These are phyloP conservation scores for Acanthamoeba triangularis DNA, from an alignment of 208 protist genomes.

Conservation along the genomic window DNA sequence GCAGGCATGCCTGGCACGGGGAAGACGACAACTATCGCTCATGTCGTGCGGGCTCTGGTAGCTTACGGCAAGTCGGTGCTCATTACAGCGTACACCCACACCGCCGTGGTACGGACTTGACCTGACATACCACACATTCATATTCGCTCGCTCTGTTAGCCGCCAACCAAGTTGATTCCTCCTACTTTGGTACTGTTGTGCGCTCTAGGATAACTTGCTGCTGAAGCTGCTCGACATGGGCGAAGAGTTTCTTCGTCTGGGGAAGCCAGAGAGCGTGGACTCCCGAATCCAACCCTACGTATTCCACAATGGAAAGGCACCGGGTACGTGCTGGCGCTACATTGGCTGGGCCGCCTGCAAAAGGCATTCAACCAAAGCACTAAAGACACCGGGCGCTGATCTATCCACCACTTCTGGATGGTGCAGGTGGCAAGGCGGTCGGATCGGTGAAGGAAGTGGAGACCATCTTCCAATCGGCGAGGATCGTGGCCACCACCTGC, in stretches of 20 bases:
- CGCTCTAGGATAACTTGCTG: constrained; percentile 85
- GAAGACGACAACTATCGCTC: constrained; percentile 91
- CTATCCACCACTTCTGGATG: background rate
- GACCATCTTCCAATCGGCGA: constrained; percentile 14
- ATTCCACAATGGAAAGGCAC: constrained; percentile 62
- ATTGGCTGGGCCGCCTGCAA: background rate
- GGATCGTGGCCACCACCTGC: constrained; percentile 88
- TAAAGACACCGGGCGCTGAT: background rate
- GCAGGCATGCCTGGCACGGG: constrained; percentile 91
- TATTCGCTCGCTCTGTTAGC: too few relatives aligned
- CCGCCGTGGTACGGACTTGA: constrained; percentile 91
- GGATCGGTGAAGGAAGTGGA: constrained; percentile 75
- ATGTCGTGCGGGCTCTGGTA: constrained; percentile 82
- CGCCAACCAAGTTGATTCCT: too few relatives aligned
- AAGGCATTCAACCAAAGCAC: background rate
- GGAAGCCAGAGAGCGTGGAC: constrained; percentile 75
- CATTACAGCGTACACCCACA: constrained; percentile 90
- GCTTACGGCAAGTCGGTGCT: constrained; percentile 82
- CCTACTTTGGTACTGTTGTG: background rate
- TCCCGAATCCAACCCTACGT: constrained; percentile 69
- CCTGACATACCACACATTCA: too few relatives aligned
- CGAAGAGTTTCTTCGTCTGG: constrained; percentile 87
- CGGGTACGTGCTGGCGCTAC: constrained; percentile 16
- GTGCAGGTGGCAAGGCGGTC: background rate
- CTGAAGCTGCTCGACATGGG: constrained; percentile 83